Conservation (phyloP, 495 filamentous ascomycete species). For the Lophiotrema nucula region DNA sequence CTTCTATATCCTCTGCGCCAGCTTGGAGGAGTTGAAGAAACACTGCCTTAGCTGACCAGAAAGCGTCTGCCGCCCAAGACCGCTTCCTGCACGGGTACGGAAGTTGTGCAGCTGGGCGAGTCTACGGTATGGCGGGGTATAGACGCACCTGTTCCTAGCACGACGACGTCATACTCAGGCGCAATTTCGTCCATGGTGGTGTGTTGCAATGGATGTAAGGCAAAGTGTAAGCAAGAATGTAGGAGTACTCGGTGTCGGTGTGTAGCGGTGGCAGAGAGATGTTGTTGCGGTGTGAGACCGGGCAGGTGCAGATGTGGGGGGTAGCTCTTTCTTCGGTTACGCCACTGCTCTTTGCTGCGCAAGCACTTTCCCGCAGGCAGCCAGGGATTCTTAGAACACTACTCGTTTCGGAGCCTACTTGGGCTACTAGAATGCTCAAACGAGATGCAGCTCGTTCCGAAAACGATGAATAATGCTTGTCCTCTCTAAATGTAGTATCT, state of each 20-base stretch:
- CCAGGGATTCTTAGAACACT: background rate
- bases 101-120: too few species aligned
- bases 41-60: too few species aligned
- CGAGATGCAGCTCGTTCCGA: background rate
- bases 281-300: slow-evolving; percentile 19
- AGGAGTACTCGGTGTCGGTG: background rate
- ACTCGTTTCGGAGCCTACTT: slow-evolving; percentile 4
- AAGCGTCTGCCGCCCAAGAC: too few species aligned
- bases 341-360: background rate
- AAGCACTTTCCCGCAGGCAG: slow-evolving; percentile 4
- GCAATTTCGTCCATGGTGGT: slow-evolving; percentile 89
- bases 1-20: too few species aligned
- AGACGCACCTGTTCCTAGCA: slow-evolving; percentile 86
- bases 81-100: too few species aligned
- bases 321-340: slow-evolving; percentile 21
- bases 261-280: background rate
- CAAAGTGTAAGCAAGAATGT: background rate
- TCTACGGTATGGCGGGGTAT: slow-evolving; percentile 48
- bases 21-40: too few species aligned
- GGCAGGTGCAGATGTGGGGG: slow-evolving; percentile 7
- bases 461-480: background rate
- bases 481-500: too few species aligned
- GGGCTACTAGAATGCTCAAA: background rate
- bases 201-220: background rate
- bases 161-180: slow-evolving; percentile 95